Evolutionary conservation across 2,329 filamentous ascomycete species (phyloP), one percentile per base, ranked within the genome.

Genomic region (Cercospora citrullina): DNA sequence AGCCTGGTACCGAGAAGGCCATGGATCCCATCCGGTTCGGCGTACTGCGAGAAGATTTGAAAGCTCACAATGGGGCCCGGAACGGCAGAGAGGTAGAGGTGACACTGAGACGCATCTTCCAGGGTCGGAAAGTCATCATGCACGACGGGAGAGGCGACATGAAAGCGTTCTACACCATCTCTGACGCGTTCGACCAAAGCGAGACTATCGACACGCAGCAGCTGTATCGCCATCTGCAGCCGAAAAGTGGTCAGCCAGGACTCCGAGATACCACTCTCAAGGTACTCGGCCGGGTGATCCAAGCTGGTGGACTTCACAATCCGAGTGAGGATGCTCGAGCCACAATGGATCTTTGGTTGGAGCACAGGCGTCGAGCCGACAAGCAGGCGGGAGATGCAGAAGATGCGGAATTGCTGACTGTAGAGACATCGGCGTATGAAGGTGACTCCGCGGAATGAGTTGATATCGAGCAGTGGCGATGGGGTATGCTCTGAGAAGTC

Each of bases 311-410:
- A 10, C 64, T 66, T 18, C 66, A 72, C 57, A 36, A 39, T 3
- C 68, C 63, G 16, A 60, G 60, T 9, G 68, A 72, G 39, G 68
- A 72, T 39, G 67, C 67, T 5, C 28, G 31, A 36, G 63, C 70
- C 0, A 72, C 70, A 2, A 71, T 72, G 62, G 53, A 60, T n/a
- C 39, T 71, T 21, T 70, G 65, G 18, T 63, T 21, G 31, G 23
- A n/a, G 30, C 58, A 60, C 26, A 9, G 36, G 30, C 16, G n/a
- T 10, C 23, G 33, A 33, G 53, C 53, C 18, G 28, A 51, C 10
- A 18, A 16, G 21, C 18, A 26, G 10, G 45, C 45, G 10, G 45
- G 23, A 21, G 45, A 51, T 2, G 21, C 21, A 1, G 21, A 21
- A 12, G 21, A 18, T 12, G 18, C 18, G 12, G 45, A 8, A 26